Evolutionary conservation across 2,329 filamentous ascomycete genomes (phyloP).

Genomic region (Diplodia corticola): DNA sequence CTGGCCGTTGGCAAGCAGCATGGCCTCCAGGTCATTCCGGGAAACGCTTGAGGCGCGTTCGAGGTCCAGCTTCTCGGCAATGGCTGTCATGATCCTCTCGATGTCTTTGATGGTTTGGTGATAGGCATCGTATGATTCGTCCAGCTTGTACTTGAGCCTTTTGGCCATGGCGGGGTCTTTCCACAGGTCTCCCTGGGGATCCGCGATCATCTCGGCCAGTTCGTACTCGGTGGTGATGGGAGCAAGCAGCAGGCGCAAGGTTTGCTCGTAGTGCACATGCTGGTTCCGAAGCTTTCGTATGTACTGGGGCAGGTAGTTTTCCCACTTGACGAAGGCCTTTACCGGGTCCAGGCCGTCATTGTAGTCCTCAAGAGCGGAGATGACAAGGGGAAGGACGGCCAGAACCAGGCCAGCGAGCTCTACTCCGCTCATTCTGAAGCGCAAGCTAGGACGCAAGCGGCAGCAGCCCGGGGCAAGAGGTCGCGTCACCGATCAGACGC

Average conservation of each 20-base stretch:
- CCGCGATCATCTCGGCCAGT: conserved; percentile 37
- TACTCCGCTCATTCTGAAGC: conserved; percentile 26
- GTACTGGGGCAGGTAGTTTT: conserved; percentile 37
- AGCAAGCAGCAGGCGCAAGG: conserved; percentile 38
- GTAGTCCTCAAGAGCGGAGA: conserved; percentile 37
- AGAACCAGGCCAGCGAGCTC: conserved; percentile 34
- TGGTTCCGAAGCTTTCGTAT: conserved; percentile 41
- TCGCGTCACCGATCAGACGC: neutral
- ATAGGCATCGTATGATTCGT: conserved; percentile 39
- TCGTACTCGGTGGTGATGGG: conserved; percentile 40
- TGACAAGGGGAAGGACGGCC: conserved; percentile 42
- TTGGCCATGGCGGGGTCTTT: conserved; percentile 33
- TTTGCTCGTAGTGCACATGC: conserved; percentile 40
- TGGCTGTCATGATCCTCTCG: conserved; percentile 37
- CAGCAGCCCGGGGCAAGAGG: neutral
- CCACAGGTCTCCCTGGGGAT: conserved; percentile 36
- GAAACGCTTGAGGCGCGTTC: conserved; percentile 36
- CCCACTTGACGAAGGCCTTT: conserved; percentile 40
- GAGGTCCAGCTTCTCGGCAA: conserved; percentile 40
- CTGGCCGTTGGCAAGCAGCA: conserved; percentile 35
- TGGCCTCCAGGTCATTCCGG: conserved; percentile 39
- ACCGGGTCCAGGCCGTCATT: conserved; percentile 43
- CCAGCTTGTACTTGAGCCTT: conserved; percentile 36
- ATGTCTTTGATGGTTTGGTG: conserved; percentile 39
- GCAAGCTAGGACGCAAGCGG: neutral